Conservation (phyloP, 2,329 filamentous ascomycete species). For the Rugonectria rugulosa region DNA sequence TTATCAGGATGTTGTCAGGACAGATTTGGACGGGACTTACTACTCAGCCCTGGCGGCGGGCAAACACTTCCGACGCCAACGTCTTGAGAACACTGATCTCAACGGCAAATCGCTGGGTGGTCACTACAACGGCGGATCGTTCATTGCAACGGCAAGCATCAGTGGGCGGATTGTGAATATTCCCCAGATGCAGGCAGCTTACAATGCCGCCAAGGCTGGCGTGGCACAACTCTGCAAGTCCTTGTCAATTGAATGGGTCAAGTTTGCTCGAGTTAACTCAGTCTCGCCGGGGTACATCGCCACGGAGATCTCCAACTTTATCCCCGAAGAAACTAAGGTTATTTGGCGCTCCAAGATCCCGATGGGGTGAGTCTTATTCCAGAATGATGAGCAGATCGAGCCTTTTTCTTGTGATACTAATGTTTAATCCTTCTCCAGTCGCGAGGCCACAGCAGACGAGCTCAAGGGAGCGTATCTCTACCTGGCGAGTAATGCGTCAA, state of each 20-base stretch:
- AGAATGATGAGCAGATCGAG: background rate
- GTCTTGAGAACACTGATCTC: slow-evolving; percentile 62
- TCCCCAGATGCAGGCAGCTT: slow-evolving; percentile 58
- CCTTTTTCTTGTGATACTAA: too few species aligned
- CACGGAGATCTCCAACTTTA: slow-evolving; percentile 36
- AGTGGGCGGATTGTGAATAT: slow-evolving; percentile 59
- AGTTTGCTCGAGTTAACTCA: slow-evolving; percentile 64
- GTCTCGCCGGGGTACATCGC: slow-evolving; percentile 50
- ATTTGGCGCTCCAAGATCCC: slow-evolving; percentile 38
- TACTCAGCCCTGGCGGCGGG: slow-evolving; percentile 76
- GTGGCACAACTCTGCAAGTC: slow-evolving; percentile 63
- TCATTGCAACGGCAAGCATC: slow-evolving; percentile 62
- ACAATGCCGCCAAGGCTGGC: slow-evolving; percentile 64
- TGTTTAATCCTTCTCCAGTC: background rate
- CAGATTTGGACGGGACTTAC: slow-evolving; percentile 76
- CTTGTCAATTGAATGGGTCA: slow-evolving; percentile 63
- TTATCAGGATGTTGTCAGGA: slow-evolving; percentile 71
- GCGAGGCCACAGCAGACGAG: slow-evolving; percentile 16
- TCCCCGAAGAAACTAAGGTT: slow-evolving; percentile 34
- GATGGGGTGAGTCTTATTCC: slow-evolving; percentile 26
- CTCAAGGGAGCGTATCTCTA: slow-evolving; percentile 19
- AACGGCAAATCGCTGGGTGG: slow-evolving; percentile 27
- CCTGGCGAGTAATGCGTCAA: slow-evolving; percentile 35
- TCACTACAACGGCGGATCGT: slow-evolving; percentile 48
- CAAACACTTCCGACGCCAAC: slow-evolving; percentile 71